Percentiles rank a stretch among this genome's conserved stretches.
Evolutionary conservation across 495 filamentous ascomycete species (phyloP).

Genomic region (Penicillium verhagenii): DNA sequence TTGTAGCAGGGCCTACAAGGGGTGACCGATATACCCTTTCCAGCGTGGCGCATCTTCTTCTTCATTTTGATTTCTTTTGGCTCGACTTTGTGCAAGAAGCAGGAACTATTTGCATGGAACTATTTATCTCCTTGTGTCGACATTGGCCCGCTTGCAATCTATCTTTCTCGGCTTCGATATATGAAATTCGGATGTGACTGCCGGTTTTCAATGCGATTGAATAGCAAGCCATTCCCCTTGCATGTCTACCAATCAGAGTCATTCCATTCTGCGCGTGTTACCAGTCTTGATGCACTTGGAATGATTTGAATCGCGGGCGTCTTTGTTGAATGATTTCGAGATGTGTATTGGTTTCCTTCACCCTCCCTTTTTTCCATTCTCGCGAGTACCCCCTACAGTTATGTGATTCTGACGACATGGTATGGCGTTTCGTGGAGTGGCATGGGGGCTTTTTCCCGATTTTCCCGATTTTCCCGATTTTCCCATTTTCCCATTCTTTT

Average conservation of each 20-base stretch:
- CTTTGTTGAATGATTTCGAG: slow-evolving; percentile 5
- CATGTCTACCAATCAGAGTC: too few relatives aligned
- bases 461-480: slow-evolving; percentile 2
- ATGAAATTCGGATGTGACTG: not conserved
- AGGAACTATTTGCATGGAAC: slow-evolving; percentile 2
- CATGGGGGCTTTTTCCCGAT: slow-evolving; percentile 15
- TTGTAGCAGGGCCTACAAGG: slow-evolving; percentile 39
- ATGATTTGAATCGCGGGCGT: too few relatives aligned
- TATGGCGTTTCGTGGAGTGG: slow-evolving; percentile 26
- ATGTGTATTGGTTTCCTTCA: not conserved
- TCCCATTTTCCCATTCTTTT: too few relatives aligned
- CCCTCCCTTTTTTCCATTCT: slow-evolving; percentile 9
- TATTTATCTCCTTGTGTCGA: not conserved
- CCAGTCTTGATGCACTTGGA: too few relatives aligned
- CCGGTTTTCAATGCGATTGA: not conserved
- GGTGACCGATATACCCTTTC: slow-evolving; percentile 23
- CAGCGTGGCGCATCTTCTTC: slow-evolving; percentile 9
- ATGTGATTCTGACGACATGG: slow-evolving; percentile 21
- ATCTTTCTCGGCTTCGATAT: not conserved
- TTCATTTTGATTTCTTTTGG: not conserved
- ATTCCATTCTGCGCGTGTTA: too few relatives aligned
- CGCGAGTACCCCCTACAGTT: slow-evolving; percentile 30
- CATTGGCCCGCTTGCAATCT: not conserved
- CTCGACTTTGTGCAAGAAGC: slow-evolving; percentile 3
- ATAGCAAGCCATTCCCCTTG: too few relatives aligned